These are phyloP conservation scores for Pleurotus sapidus DNA, from an alignment of 768 basidiomycete species.

Conservation along the genomic window DNA sequence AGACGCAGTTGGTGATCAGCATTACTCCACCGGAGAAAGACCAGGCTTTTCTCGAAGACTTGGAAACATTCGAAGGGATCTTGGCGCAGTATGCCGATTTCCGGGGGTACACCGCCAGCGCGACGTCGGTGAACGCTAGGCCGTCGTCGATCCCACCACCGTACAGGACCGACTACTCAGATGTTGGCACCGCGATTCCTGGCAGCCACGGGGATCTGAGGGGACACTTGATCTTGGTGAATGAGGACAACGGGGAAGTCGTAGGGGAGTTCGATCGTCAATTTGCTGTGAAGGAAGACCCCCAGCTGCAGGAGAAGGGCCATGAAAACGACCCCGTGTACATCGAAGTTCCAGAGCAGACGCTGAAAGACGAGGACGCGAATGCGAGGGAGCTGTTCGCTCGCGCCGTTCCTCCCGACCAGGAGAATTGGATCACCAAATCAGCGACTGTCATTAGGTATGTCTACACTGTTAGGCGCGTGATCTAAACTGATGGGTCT, in stretches of 20 bases:
- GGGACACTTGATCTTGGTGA: constrained; percentile 67
- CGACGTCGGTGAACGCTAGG: not conserved
- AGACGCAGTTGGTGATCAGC: constrained; percentile 33
- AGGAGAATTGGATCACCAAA: constrained; percentile 67
- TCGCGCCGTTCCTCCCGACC: constrained; percentile 58
- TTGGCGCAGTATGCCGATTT: constrained; percentile 63
- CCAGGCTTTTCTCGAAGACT: constrained; percentile 44
- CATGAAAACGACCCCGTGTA: constrained; percentile 66
- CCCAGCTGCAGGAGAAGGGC: constrained; percentile 43
- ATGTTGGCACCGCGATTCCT: constrained; percentile 16
- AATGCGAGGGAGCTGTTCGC: constrained; percentile 54
- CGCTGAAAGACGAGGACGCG: constrained; percentile 33
- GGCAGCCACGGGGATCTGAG: constrained; percentile 33
- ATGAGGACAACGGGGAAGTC: constrained; percentile 70
- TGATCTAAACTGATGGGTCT: not conserved
- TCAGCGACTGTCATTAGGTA: constrained; percentile 65
- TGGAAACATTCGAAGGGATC: constrained; percentile 65
- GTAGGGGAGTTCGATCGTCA: constrained; percentile 65
- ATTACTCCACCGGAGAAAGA: constrained; percentile 26
- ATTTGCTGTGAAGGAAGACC: constrained; percentile 58
- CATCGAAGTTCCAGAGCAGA: constrained; percentile 61
- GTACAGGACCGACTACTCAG: not conserved
- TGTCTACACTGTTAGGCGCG: constrained; percentile 10
- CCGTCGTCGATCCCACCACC: not conserved
- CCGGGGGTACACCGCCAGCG: constrained; percentile 15